Evolutionary conservation across 2,329 filamentous ascomycete species (phyloP).

Genomic region (Fusarium secorum): DNA sequence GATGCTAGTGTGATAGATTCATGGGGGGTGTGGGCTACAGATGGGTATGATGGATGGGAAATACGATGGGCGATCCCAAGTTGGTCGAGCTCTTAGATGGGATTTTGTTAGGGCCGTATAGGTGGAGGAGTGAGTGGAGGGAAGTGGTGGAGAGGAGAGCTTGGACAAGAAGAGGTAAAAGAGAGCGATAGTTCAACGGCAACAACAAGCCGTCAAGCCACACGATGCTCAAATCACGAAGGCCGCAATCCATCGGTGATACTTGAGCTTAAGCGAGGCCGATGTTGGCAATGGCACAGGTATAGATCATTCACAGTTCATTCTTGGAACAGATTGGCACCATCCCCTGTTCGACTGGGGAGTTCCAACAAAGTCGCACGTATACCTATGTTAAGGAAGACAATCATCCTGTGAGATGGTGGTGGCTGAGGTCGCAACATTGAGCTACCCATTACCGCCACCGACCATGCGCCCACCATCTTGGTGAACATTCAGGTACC

Average conservation of each 20-base stretch:
- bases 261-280: background rate
- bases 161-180: conserved; percentile 12
- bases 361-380: background rate
- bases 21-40: conserved; percentile 35
- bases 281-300: background rate
- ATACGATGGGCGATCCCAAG: conserved; percentile 36
- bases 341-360: conserved; percentile 14
- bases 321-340: conserved; percentile 1
- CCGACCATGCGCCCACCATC: conserved; percentile 23
- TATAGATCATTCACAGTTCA: conserved; percentile 9
- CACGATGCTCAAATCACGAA: conserved; percentile 7
- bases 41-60: conserved; percentile 35
- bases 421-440: conserved; percentile 27
- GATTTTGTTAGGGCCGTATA: conserved; percentile 30
- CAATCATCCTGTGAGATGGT: conserved; percentile 6
- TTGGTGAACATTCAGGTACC: conserved; percentile 34
- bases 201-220: conserved; percentile 17
- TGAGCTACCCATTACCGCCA: conserved; percentile 25
- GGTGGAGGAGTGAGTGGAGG: conserved; percentile 37
- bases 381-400: conserved; percentile 10
- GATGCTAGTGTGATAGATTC: conserved; percentile 29
- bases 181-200: conserved; percentile 1
- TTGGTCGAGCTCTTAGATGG: conserved; percentile 32
- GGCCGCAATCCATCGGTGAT: background rate
- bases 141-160: conserved; percentile 34